Evolutionary conservation across 2,329 filamentous ascomycete species (phyloP).

Genomic region (Sphaceloma murrayae): DNA sequence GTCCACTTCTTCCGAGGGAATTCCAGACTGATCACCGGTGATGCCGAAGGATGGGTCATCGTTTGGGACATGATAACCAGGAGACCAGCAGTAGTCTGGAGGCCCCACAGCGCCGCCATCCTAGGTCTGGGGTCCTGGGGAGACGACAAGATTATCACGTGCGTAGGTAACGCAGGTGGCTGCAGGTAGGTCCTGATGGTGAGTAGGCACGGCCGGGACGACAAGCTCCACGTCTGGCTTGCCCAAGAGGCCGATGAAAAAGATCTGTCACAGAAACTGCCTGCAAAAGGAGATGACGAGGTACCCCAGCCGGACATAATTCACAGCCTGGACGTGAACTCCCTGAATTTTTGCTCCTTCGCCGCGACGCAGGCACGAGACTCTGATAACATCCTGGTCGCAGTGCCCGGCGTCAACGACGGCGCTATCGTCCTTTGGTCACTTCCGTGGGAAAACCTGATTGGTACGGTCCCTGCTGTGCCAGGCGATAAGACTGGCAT

Average conservation of each 20-base stretch:
- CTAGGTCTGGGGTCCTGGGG: slow-evolving; percentile 66
- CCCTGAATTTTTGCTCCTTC: slow-evolving; percentile 91
- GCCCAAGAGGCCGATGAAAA: slow-evolving; percentile 52
- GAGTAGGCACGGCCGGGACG: slow-evolving; percentile 76
- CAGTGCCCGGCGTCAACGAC: slow-evolving; percentile 54
- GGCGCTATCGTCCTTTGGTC: slow-evolving; percentile 69
- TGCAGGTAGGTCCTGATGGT: neutral
- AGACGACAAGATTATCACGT: slow-evolving; percentile 71
- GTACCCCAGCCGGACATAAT: slow-evolving; percentile 69
- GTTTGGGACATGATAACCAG: slow-evolving; percentile 78
- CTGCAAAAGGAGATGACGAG: slow-evolving; percentile 52
- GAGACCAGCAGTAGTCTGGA: slow-evolving; percentile 75
- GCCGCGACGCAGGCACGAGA: slow-evolving; percentile 28
- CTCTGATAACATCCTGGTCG: slow-evolving; percentile 48
- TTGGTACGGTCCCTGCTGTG: slow-evolving; percentile 48
- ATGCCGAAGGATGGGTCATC: slow-evolving; percentile 81
- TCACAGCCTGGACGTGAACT: slow-evolving; percentile 75
- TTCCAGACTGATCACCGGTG: slow-evolving; percentile 69
- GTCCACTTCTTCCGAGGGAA: slow-evolving; percentile 65
- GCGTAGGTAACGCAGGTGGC: slow-evolving; percentile 33
- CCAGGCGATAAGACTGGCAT: slow-evolving; percentile 51
- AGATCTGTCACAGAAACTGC: slow-evolving; percentile 56
- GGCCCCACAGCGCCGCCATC: slow-evolving; percentile 67
- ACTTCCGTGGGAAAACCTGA: slow-evolving; percentile 63
- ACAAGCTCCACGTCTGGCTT: slow-evolving; percentile 78